Conservation (phyloP, 768 basidiomycete genomes). For the Suillus plorans region DNA sequence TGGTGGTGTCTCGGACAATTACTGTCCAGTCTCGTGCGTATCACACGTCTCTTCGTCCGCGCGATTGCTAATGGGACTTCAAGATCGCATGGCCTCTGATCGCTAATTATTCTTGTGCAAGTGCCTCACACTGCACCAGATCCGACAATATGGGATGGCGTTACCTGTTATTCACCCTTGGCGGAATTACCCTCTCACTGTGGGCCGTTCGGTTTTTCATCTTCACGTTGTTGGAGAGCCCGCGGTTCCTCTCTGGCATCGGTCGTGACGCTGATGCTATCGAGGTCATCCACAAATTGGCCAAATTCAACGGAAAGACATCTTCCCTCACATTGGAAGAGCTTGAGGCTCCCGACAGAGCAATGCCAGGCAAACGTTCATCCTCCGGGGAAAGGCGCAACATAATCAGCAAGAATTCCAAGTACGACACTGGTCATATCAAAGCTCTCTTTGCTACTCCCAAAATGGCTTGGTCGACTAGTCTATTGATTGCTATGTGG, state of each 20-base stretch:
- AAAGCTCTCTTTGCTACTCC: constrained; percentile 61
- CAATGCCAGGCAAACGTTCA: constrained; percentile 10
- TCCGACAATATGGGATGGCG: constrained; percentile 65
- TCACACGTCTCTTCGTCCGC: neutral
- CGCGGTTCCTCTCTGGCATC: constrained; percentile 54
- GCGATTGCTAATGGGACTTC: neutral
- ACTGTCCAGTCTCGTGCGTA: constrained; percentile 43
- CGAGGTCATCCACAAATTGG: constrained; percentile 46
- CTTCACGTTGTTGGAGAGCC: constrained; percentile 56
- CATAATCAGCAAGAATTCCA: constrained; percentile 41
- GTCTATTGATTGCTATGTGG: constrained; percentile 49
- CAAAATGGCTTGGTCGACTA: constrained; percentile 66
- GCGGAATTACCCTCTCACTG: constrained; percentile 51
- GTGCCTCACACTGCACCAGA: constrained; percentile 34
- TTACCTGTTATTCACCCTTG: constrained; percentile 54
- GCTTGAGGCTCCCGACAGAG: constrained; percentile 34
- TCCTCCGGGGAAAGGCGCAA: constrained; percentile 16
- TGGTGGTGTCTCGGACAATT: constrained; percentile 64
- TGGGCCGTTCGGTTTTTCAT: constrained; percentile 52
- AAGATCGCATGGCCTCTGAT: constrained; percentile 63
- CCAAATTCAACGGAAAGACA: constrained; percentile 47
- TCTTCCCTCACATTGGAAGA: constrained; percentile 45
- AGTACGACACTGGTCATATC: constrained; percentile 44
- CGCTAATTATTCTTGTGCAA: constrained; percentile 50
- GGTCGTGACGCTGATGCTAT: constrained; percentile 54